Conservation (phyloP, 768 basidiomycete genomes). For the Strobilomyces dryophilus region DNA sequence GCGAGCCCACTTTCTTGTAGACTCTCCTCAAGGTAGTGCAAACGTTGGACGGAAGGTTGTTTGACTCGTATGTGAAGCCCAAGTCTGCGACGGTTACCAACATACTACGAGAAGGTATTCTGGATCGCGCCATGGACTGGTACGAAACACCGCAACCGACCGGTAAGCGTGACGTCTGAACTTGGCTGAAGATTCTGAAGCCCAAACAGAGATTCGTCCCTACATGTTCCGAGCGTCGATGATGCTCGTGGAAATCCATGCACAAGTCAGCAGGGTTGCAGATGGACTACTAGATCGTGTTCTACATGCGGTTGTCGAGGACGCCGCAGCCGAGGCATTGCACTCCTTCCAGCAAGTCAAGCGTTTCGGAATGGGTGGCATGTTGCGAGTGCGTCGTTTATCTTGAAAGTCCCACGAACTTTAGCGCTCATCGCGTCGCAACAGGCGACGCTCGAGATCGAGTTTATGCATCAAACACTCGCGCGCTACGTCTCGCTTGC, state of each 20-base stretch:
- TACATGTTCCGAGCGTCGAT: conserved; percentile 91
- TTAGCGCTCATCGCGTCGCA: not conserved
- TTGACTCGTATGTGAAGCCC: conserved; percentile 82
- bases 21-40: conserved; percentile 72
- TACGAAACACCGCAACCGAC: conserved; percentile 89
- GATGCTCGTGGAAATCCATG: conserved; percentile 86
- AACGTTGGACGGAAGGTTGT: conserved; percentile 84
- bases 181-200: not conserved
- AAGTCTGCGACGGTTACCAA: conserved; percentile 65
- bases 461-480: conserved; percentile 97
- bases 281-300: conserved; percentile 80
- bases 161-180: conserved; percentile 45
- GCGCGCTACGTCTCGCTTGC: conserved; percentile 79
- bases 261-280: conserved; percentile 80
- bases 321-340: conserved; percentile 79
- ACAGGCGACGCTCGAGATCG: conserved; percentile 97
- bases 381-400: conserved; percentile 70
- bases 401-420: not conserved
- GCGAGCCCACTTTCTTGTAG: conserved; percentile 31
- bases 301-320: conserved; percentile 75
- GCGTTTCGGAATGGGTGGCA: conserved; percentile 96
- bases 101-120: conserved; percentile 75
- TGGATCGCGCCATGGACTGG: conserved; percentile 87
- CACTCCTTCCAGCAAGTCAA: conserved; percentile 84
- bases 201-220: conserved; percentile 74